A percentile compares a stretch with the other conserved stretches of the same genome.
Evolutionary conservation across 768 basidiomycete genomes (phyloP).

Genomic region (Tulasnella sp.): DNA sequence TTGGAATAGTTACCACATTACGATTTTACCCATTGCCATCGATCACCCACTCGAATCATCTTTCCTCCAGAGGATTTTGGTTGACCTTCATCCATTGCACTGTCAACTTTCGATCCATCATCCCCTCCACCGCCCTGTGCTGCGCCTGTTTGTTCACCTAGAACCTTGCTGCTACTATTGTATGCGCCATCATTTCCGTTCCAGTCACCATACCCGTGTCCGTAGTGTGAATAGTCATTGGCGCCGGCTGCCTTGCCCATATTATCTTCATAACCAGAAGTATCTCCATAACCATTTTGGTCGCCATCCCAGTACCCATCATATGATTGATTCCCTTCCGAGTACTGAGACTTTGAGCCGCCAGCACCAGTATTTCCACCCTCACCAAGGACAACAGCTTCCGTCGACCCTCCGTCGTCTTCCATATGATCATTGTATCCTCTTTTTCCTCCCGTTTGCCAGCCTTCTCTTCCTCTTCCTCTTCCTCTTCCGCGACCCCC

Average conservation of each 20-base stretch:
- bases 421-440: slow-evolving; percentile 2
- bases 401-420: slow-evolving; percentile 25
- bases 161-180: no score
- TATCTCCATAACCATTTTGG: no score
- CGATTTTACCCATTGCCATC: slow-evolving; percentile 15
- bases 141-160: no score
- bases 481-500: slow-evolving; percentile 26
- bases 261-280: no score
- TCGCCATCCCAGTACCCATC: no score
- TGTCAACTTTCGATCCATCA: neutral
- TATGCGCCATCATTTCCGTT: no score
- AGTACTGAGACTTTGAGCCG: slow-evolving; percentile 24
- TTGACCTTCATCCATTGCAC: no score
- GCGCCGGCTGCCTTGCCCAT: no score
- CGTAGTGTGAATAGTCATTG: no score
- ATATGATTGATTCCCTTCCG: slow-evolving; percentile 28
- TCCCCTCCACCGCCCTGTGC: no score
- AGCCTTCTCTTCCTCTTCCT: slow-evolving; percentile 31
- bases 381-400: slow-evolving; percentile 23
- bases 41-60: slow-evolving; percentile 15
- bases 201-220: no score
- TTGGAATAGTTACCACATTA: slow-evolving; percentile 17
- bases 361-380: neutral
- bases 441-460: slow-evolving; percentile 34
- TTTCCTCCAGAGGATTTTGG: slow-evolving; percentile 1